A percentile compares a stretch with the other conserved stretches of the same genome.
Evolutionary conservation across 2,329 filamentous ascomycete species (phyloP).

Genomic region (Didymellaceae sp.): DNA sequence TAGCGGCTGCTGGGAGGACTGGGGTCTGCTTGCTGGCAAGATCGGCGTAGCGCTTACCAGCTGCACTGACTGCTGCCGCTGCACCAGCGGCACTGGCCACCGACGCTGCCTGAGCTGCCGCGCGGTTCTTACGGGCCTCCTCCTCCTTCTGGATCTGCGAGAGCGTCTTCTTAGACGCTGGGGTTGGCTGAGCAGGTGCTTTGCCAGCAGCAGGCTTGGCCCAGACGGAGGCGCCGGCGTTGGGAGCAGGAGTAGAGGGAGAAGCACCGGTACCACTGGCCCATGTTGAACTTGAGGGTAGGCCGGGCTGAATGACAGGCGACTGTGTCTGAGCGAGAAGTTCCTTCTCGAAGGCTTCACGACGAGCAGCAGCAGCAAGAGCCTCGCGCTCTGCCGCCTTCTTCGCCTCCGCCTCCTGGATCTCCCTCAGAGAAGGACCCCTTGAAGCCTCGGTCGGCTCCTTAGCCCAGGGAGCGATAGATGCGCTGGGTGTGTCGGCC

Average conservation of each 20-base stretch:
- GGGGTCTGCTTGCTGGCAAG: conserved; percentile 78
- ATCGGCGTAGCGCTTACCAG: conserved; percentile 91
- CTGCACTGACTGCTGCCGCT: conserved; percentile 50
- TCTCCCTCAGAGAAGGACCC: conserved; percentile 92
- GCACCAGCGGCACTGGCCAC: conserved; percentile 54
- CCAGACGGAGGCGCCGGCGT: conserved; percentile 63
- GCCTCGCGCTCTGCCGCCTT: conserved; percentile 91
- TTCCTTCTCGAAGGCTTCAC: conserved; percentile 81
- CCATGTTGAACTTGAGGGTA: conserved; percentile 91
- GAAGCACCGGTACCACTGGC: conserved; percentile 69
- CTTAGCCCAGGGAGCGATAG: conserved; percentile 94
- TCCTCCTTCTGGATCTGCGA: conserved; percentile 98
- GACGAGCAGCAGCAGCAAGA: conserved; percentile 76
- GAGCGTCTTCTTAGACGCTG: conserved; percentile 79
- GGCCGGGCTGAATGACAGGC: conserved; percentile 70
- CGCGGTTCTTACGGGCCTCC: conserved; percentile 83
- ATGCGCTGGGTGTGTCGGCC: conserved; percentile 68
- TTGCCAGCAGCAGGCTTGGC: conserved; percentile 63
- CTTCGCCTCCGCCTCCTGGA: conserved; percentile 92
- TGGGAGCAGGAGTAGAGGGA: conserved; percentile 66
- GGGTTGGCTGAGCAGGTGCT: conserved; percentile 48
- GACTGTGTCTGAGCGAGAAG: conserved; percentile 66
- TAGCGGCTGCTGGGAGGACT: conserved; percentile 51
- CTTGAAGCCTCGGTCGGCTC: conserved; percentile 75
- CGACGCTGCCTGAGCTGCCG: conserved; percentile 58